Conservation (phyloP, 2,329 filamentous ascomycete genomes). For the Aspergillus sp. region DNA sequence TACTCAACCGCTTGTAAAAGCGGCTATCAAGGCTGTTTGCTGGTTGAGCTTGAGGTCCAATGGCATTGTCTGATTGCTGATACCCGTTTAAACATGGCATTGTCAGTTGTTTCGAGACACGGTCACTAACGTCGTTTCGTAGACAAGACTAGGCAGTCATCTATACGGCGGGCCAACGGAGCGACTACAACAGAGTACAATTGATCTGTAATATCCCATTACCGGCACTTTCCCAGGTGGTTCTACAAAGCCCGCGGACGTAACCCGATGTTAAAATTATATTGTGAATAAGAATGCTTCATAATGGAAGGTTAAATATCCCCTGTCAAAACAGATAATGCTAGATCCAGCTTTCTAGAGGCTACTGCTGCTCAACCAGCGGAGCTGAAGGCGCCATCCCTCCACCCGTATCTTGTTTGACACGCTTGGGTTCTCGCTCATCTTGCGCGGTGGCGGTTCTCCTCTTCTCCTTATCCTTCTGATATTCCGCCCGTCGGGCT, state of each 20-base stretch:
- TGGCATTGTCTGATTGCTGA: conserved; percentile 45
- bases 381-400: conserved; percentile 9
- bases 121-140: conserved; percentile 2
- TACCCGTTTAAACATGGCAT: neutral
- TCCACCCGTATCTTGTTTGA: conserved; percentile 31
- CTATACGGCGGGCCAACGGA: too few relatives aligned
- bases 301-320: neutral
- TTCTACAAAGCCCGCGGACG: neutral
- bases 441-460: conserved; percentile 39
- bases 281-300: neutral
- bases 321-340: neutral
- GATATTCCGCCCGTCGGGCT: conserved; percentile 47
- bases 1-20: conserved; percentile 39
- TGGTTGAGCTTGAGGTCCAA: conserved; percentile 46
- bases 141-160: neutral
- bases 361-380: conserved; percentile 6
- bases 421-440: conserved; percentile 44
- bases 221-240: too few relatives aligned
- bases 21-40: conserved; percentile 25
- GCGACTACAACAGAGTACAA: too few relatives aligned
- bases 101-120: neutral
- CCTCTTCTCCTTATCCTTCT: conserved; percentile 52
- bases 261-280: neutral
- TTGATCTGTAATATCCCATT: too few relatives aligned
- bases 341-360: neutral